Evolutionary conservation across 352 stramenopile species (phyloP), one percentile per base, ranked within the genome.

Genomic region (Pilasporangium apinafurcum): DNA sequence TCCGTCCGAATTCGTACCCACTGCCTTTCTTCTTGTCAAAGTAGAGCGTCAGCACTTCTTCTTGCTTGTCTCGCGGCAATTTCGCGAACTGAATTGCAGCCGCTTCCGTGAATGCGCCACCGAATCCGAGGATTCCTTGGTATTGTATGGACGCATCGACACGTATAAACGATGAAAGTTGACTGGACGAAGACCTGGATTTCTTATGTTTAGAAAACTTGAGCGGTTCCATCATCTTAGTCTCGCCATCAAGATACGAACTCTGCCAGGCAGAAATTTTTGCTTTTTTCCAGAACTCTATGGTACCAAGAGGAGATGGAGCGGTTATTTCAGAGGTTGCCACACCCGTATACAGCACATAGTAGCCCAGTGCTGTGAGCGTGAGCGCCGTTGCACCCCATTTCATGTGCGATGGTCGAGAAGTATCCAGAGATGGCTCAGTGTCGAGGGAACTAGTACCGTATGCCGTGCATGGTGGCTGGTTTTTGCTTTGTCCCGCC

Each of bases 51-150:
- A 96, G 37, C 12, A 96, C 60, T 45, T 95, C 56, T 27, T 95
- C 68, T 52, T 96, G 83, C 42, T 92, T 81, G 13, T 72, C 58
- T 3, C 28, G 34, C 9, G 87, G 59, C 30, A 97, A 54, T 49
- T 89, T 92, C 0, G 64, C 49, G 46, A 97, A 94, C 51, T 96
- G 83, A 37, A 95, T 59, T 7, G 81, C 78, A 14, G 89, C 65
- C 13, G 86, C 78, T 47, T 97, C 91, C 3, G 91, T 97, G 51
- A 97, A 97, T 0, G 91, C 89, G 13, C 88, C 91, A 16, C 91
- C 86, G 60, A 97, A 97, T 29, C 91, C 91, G 40, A 87, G 63
- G 26, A 93, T 88, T 49, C 83, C 69, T 52, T 93, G 81, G 57
- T 65, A 88, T 39, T 68, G 54, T 10, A 64, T 64, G 16, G 54